Evolutionary conservation across 2,329 filamentous ascomycete genomes (phyloP).

Genomic region (Exophiala sideris): DNA sequence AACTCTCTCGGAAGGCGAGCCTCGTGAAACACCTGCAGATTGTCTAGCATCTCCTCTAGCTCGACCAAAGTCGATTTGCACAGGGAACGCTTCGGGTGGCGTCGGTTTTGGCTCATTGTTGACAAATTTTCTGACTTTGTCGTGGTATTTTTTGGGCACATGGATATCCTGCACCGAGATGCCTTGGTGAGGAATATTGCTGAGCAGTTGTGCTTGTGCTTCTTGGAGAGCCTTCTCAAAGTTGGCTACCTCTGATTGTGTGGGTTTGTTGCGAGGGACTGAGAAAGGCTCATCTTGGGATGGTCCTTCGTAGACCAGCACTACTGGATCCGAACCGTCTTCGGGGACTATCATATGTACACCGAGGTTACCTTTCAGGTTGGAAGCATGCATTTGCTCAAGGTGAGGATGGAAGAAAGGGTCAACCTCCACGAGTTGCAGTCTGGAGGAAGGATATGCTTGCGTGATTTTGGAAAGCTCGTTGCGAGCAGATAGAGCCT

Average conservation of each 20-base stretch:
- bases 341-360: slow-evolving; percentile 50
- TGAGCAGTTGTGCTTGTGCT: slow-evolving; percentile 56
- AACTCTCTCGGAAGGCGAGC: slow-evolving; percentile 22
- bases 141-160: slow-evolving; percentile 43
- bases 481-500: slow-evolving; percentile 51
- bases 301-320: slow-evolving; percentile 51
- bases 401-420: slow-evolving; percentile 50
- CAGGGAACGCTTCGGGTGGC: slow-evolving; percentile 51
- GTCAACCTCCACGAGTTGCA: slow-evolving; percentile 45
- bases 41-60: slow-evolving; percentile 11
- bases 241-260: slow-evolving; percentile 51
- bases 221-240: slow-evolving; percentile 58
- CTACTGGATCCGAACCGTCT: slow-evolving; percentile 42
- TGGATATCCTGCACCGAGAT: slow-evolving; percentile 25
- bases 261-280: slow-evolving; percentile 55
- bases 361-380: slow-evolving; percentile 43
- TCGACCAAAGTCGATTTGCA: slow-evolving; percentile 44
- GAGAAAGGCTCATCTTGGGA: slow-evolving; percentile 18
- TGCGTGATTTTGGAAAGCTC: slow-evolving; percentile 50
- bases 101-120: slow-evolving; percentile 22
- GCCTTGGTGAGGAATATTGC: slow-evolving; percentile 39
- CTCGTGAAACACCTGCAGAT: slow-evolving; percentile 11
- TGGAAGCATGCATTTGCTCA: slow-evolving; percentile 37
- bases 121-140: slow-evolving; percentile 61
- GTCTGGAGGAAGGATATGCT: slow-evolving; percentile 45